These are phyloP conservation scores for Cornus suecica DNA, from an alignment of 148 eudicot genomes.

Conservation along the genomic window DNA sequence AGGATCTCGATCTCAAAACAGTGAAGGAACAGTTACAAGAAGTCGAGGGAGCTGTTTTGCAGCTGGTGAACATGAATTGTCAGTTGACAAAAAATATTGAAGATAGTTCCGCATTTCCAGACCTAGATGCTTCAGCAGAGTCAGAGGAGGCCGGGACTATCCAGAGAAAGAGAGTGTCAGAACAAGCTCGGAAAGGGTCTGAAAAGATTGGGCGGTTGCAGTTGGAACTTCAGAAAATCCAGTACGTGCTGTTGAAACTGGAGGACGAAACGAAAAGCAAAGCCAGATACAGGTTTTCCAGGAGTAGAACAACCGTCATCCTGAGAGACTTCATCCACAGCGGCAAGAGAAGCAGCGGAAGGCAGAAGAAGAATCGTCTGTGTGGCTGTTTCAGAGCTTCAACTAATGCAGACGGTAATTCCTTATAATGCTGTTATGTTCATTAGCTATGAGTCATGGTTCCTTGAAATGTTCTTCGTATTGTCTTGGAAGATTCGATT, in stretches of 20 bases:
- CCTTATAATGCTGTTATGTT: not conserved
- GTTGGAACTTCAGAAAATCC: conserved; percentile 68
- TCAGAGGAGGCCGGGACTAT: conserved; percentile 35
- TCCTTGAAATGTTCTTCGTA: conserved; percentile 11
- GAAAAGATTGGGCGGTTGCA: conserved; percentile 68
- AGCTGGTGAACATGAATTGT: conserved; percentile 56
- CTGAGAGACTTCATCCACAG: conserved; percentile 58
- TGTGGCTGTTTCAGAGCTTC: conserved; percentile 70
- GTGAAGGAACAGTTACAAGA: conserved; percentile 61
- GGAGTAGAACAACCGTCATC: conserved; percentile 50
- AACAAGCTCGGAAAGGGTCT: conserved; percentile 65
- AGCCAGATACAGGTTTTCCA: conserved; percentile 38
- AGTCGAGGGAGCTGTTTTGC: conserved; percentile 54
- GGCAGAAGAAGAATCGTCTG: conserved; percentile 52
- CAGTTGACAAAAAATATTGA: conserved; percentile 47
- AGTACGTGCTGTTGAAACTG: conserved; percentile 50
- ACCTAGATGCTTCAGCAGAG: conserved; percentile 25
- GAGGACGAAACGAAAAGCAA: conserved; percentile 61
- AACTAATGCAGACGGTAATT: conserved; percentile 23
- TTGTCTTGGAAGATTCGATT: conserved; percentile 3
- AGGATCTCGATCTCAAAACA: conserved; percentile 46
- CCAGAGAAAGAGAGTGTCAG: conserved; percentile 39
- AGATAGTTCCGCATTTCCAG: conserved; percentile 29
- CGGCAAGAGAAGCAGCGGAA: conserved; percentile 47
- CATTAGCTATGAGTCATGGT: conserved; percentile 7